Evolutionary conservation across 495 filamentous ascomycete genomes (phyloP).

Genomic region (Penicillium roqueforti): DNA sequence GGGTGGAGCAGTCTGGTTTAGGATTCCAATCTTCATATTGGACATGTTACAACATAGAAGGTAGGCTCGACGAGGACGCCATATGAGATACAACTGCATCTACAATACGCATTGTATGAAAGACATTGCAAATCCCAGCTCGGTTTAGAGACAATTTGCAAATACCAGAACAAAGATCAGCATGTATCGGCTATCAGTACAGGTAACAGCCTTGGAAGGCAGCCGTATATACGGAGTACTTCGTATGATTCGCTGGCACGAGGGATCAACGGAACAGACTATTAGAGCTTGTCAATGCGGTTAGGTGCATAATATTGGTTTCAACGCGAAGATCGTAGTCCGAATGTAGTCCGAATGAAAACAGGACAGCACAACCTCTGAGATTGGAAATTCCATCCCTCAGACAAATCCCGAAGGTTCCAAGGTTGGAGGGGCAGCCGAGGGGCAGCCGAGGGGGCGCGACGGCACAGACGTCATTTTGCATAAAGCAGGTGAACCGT

Average conservation of each 20-base stretch:
- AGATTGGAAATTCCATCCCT: background rate
- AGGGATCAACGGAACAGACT: slow-evolving; percentile 6
- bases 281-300: slow-evolving; percentile 6
- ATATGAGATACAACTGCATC: slow-evolving; percentile 1
- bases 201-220: background rate
- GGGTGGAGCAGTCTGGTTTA: background rate
- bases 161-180: slow-evolving; percentile 1
- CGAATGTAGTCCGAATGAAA: background rate
- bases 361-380: background rate
- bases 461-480: slow-evolving; percentile 20
- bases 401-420: background rate
- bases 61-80: too few relatives aligned
- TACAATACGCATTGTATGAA: background rate
- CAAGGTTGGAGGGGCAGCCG: background rate
- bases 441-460: slow-evolving; percentile 7
- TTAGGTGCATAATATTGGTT: slow-evolving; percentile 3
- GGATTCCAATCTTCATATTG: background rate
- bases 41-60: too few relatives aligned
- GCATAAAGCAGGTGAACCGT: slow-evolving; percentile 7
- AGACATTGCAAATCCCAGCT: background rate
- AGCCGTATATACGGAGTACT: background rate
- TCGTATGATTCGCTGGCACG: background rate
- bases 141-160: too few relatives aligned
- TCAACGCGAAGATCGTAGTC: background rate
- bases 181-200: slow-evolving; percentile 6